Percentiles rank a stretch among this genome's conserved stretches.
Conservation (phyloP, 2,329 filamentous ascomycete species). For the Xylariales sp. region DNA sequence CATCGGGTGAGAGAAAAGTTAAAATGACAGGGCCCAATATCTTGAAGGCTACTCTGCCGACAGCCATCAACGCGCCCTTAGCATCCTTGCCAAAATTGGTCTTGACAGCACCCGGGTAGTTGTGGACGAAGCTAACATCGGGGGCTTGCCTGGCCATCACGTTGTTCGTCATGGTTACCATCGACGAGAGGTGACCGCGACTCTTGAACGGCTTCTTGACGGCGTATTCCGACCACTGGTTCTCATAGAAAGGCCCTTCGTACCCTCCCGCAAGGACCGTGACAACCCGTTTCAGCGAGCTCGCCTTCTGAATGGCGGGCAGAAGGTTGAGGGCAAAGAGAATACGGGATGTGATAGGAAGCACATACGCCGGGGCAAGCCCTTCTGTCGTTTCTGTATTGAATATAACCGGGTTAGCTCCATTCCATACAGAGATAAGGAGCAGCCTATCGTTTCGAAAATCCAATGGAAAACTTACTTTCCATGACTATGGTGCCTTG, state of each 20-base stretch:
- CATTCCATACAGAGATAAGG: too few relatives aligned
- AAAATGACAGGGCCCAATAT: slow-evolving; percentile 5
- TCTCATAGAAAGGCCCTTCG: slow-evolving; percentile 42
- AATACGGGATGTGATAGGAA: too few relatives aligned
- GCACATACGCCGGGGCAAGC: too few relatives aligned
- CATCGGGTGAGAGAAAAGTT: slow-evolving; percentile 19
- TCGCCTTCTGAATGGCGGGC: slow-evolving; percentile 44
- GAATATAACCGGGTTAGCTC: too few relatives aligned
- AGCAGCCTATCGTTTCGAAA: too few relatives aligned
- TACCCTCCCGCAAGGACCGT: slow-evolving; percentile 49
- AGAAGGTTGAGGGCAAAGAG: slow-evolving; percentile 54
- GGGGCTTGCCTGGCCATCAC: slow-evolving; percentile 41
- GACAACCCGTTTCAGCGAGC: slow-evolving; percentile 46
- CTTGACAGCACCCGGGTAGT: slow-evolving; percentile 32
- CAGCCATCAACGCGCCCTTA: slow-evolving; percentile 18
- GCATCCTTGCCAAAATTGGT: slow-evolving; percentile 20
- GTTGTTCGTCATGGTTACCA: slow-evolving; percentile 45
- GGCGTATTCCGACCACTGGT: slow-evolving; percentile 40
- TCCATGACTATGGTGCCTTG: too few relatives aligned
- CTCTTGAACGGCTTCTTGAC: neutral
- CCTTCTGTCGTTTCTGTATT: too few relatives aligned
- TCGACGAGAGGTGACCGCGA: slow-evolving; percentile 13
- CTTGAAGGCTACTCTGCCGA: slow-evolving; percentile 22
- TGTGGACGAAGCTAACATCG: slow-evolving; percentile 34
- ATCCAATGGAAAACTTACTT: too few relatives aligned